phyloP scores from a whole-genome alignment of 495 filamentous ascomycete genomes.

The Penicillium diatomitis region DNA sequence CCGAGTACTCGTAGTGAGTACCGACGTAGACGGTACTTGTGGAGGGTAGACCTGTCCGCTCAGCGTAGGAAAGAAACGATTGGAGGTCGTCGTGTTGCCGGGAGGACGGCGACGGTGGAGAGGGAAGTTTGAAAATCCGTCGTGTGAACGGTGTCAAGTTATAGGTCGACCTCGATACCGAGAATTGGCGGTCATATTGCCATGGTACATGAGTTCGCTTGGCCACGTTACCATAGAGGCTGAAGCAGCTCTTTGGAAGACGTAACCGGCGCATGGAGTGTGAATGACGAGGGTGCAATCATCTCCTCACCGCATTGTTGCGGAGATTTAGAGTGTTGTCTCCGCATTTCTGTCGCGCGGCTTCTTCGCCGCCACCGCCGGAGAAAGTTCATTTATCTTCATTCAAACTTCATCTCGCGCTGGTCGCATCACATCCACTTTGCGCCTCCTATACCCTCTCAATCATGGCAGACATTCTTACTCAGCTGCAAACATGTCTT shows the following conservation, averaged over 20 bases:
- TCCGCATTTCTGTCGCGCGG: conserved; percentile 18
- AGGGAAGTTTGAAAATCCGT: conserved; percentile 32
- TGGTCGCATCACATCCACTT: not conserved
- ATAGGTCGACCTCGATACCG: conserved; percentile 5
- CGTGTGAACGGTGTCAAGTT: conserved; percentile 27
- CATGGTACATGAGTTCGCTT: not conserved
- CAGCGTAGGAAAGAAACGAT: conserved; percentile 65
- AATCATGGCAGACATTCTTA: conserved; percentile 80
- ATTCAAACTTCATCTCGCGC: no score
- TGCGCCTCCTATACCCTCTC: not conserved
- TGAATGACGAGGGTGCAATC: not conserved
- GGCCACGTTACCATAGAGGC: not conserved
- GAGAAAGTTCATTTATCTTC: no score
- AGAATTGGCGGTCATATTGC: conserved; percentile 10
- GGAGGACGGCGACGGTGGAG: conserved; percentile 35
- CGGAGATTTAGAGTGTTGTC: conserved; percentile 3
- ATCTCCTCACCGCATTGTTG: conserved; percentile 17
- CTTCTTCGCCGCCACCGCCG: not conserved
- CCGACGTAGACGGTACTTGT: conserved; percentile 36
- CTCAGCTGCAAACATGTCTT: conserved; percentile 89
- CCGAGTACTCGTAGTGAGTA: conserved; percentile 65
- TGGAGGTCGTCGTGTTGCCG: conserved; percentile 55
- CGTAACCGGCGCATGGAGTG: conserved; percentile 16
- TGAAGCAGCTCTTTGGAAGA: conserved; percentile 5
- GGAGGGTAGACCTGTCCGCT: conserved; percentile 30